Evolutionary conservation across 2,329 filamentous ascomycete genomes (phyloP).

Genomic region (Sclerotinia borealis): DNA sequence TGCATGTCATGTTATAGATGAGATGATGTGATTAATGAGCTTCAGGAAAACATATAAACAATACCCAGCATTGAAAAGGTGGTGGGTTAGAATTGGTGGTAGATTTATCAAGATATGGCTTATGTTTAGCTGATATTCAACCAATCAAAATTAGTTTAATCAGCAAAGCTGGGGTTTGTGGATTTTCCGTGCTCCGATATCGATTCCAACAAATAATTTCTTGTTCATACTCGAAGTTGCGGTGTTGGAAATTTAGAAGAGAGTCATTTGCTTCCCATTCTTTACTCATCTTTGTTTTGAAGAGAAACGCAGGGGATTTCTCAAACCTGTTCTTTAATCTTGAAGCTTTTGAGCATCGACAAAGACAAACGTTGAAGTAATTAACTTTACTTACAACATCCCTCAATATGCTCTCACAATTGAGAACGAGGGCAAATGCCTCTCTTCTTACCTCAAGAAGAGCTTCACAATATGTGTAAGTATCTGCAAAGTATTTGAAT

Average conservation of each 20-base stretch:
- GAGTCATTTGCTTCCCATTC: neutral
- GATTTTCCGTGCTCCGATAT: constrained; percentile 11
- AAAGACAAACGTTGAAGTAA: neutral
- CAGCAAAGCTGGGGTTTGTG: constrained; percentile 7
- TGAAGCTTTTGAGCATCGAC: neutral
- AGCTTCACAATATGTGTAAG: constrained; percentile 30
- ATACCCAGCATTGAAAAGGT: neutral
- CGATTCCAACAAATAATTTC: constrained; percentile 14
- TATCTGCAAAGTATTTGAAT: neutral
- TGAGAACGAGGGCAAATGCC: constrained; percentile 28
- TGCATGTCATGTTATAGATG: too few species aligned
- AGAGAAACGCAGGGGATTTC: neutral
- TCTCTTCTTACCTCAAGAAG: constrained; percentile 26
- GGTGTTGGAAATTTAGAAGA: neutral
- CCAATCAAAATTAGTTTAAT: constrained; percentile 4
- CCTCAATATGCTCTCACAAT: constrained; percentile 26
- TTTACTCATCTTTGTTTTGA: neutral
- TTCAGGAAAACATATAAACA: too few species aligned
- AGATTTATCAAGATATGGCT: neutral
- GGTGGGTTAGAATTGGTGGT: neutral
- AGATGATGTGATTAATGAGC: neutral
- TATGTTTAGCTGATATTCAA: neutral
- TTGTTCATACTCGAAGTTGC: neutral
- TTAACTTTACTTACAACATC: constrained; percentile 9
- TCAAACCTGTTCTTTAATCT: neutral